Evolutionary conservation across 306 rosid genomes (phyloP).

Genomic region (Prunus salicina): DNA sequence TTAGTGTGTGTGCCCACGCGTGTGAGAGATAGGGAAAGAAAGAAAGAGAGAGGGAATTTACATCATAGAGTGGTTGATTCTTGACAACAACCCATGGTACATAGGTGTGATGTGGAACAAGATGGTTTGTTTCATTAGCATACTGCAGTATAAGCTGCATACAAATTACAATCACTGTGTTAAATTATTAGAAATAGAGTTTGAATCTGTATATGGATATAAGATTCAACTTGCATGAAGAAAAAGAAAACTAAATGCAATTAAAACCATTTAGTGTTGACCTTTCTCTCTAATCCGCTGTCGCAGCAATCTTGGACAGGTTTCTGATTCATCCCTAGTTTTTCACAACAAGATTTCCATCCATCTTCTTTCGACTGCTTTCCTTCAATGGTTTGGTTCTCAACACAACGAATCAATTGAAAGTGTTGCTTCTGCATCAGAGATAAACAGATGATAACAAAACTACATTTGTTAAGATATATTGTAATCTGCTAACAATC

Average conservation of each 20-base stretch:
- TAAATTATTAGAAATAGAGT: neutral
- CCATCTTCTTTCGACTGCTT: constrained; percentile 8
- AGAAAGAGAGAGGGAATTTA: constrained; percentile 10
- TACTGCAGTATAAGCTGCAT: constrained; percentile 42
- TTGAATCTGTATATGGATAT: neutral
- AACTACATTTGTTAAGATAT: neutral
- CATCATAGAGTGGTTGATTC: constrained; percentile 40
- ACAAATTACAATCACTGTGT: neutral
- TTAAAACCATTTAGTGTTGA: constrained; percentile 6
- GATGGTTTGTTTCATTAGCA: constrained; percentile 32
- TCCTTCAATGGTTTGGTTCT: constrained; percentile 38
- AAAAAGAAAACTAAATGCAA: neutral
- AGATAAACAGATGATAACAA: neutral
- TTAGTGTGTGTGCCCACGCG: neutral
- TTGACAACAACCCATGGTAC: constrained; percentile 60
- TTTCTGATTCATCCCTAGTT: neutral
- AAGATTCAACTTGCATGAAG: neutral
- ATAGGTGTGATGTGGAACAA: constrained; percentile 31
- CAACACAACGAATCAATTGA: constrained; percentile 62
- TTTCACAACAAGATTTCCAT: constrained; percentile 1
- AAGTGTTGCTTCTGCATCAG: constrained; percentile 51
- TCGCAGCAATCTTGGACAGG: constrained; percentile 47
- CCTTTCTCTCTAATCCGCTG: constrained; percentile 62
- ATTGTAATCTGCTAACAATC: neutral
- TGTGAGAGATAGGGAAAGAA: neutral